Evolutionary conservation across 306 rosid genomes (phyloP).

Genomic region (Arachis stenosperma): DNA sequence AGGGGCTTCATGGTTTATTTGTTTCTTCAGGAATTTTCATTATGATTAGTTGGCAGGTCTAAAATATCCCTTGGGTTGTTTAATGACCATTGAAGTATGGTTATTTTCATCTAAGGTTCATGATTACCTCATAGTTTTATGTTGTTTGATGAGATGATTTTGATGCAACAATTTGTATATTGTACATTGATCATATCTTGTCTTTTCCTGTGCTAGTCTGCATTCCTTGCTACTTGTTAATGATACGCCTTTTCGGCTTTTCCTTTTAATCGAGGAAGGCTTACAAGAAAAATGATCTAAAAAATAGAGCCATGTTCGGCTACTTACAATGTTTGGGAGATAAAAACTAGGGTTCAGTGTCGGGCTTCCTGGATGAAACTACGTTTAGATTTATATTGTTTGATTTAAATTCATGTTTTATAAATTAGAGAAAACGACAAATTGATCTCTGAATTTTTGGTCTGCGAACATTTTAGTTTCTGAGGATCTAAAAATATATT

Average conservation of each 20-base stretch:
- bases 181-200: background rate
- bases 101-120: background rate
- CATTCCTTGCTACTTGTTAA: background rate
- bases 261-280: background rate
- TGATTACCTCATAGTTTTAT: background rate
- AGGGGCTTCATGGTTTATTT: constrained; percentile 33
- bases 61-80: constrained; percentile 30
- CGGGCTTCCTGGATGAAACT: too few relatives aligned
- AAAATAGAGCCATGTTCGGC: too few relatives aligned
- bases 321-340: background rate
- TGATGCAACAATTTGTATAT: background rate
- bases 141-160: background rate
- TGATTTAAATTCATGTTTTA: too few relatives aligned
- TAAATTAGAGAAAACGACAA: too few relatives aligned
- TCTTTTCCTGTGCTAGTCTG: background rate
- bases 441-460: too few relatives aligned
- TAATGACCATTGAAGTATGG: background rate
- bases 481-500: too few relatives aligned
- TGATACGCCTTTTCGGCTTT: too few relatives aligned
- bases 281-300: background rate
- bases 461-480: too few relatives aligned
- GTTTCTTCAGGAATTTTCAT: constrained; percentile 5
- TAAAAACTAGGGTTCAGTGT: too few relatives aligned
- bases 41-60: constrained; percentile 34
- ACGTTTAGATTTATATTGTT: too few relatives aligned